These are phyloP conservation scores for Henckelia pumila DNA, from an alignment of 257 asterid genomes.

Conservation along the genomic window DNA sequence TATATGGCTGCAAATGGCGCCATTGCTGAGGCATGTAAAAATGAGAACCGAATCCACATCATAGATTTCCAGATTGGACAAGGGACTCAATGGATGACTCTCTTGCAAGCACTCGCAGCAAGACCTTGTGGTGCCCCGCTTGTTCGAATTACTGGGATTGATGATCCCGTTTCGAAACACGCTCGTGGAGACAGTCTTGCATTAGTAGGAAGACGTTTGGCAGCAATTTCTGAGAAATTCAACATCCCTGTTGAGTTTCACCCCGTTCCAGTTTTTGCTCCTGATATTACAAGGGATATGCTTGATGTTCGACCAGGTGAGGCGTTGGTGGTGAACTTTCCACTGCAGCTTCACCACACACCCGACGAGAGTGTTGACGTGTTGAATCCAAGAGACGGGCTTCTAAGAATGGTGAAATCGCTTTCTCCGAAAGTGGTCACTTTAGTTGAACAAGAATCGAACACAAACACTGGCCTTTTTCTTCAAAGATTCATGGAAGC, in stretches of 20 bases:
- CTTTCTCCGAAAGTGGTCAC: constrained; percentile 75
- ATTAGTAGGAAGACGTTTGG: constrained; percentile 48
- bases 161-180: constrained; percentile 72
- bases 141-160: constrained; percentile 92
- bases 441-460: constrained; percentile 87
- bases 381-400: constrained; percentile 79
- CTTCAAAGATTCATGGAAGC: constrained; percentile 66
- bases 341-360: constrained; percentile 87
- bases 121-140: constrained; percentile 84
- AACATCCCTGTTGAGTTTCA: constrained; percentile 75
- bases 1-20: constrained; percentile 98
- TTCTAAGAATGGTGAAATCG: constrained; percentile 70
- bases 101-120: constrained; percentile 87
- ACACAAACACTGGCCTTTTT: constrained; percentile 83
- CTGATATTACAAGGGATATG: constrained; percentile 60
- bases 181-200: constrained; percentile 81
- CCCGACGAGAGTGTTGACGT: constrained; percentile 91
- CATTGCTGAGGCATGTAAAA: constrained; percentile 80
- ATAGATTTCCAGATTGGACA: constrained; percentile 88
- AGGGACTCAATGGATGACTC: constrained; percentile 94
- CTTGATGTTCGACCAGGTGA: constrained; percentile 73
- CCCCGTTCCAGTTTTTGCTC: constrained; percentile 72
- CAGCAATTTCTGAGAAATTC: constrained; percentile 62
- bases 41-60: constrained; percentile 79
- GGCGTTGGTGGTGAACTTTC: constrained; percentile 80